These are phyloP conservation scores for Mortierella sp. DNA, from an alignment of 371 early-diverging fungal genomes.

Conservation along the genomic window DNA sequence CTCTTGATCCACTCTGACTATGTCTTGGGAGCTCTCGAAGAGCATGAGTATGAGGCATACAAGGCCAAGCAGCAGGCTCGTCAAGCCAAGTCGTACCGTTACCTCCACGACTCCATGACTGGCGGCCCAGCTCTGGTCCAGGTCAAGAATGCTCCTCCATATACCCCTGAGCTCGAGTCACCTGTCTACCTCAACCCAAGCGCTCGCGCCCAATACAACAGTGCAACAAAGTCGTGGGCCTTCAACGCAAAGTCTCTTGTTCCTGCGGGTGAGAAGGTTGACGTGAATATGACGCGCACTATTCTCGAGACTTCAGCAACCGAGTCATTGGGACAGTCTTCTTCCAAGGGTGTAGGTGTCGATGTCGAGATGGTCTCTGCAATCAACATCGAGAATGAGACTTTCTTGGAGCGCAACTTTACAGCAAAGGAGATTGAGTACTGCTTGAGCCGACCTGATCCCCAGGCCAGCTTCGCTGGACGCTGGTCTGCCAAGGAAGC, in stretches of 20 bases:
- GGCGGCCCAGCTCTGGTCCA: conserved; percentile 89
- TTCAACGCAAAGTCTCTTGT: conserved; percentile 69
- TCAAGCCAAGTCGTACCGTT: conserved; percentile 89
- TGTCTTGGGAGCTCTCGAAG: conserved; percentile 84
- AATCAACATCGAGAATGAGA: conserved; percentile 85
- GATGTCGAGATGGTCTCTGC: conserved; percentile 92
- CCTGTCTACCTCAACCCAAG: conserved; percentile 93
- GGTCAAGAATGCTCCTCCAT: conserved; percentile 92
- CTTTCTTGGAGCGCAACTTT: conserved; percentile 94
- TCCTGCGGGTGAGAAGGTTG: conserved; percentile 57
- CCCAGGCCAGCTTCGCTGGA: conserved; percentile 92
- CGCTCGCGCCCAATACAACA: conserved; percentile 88
- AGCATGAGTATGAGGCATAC: conserved; percentile 81
- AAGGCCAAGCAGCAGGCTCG: conserved; percentile 78
- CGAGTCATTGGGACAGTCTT: conserved; percentile 49
- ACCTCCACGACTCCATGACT: conserved; percentile 94
- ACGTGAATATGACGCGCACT: conserved; percentile 71
- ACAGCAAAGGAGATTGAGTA: conserved; percentile 85
- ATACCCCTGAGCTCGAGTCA: conserved; percentile 88
- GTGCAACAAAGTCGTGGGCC: conserved; percentile 78
- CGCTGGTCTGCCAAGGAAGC: conserved; percentile 98
- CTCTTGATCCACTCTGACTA: conserved; percentile 95
- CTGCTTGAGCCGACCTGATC: conserved; percentile 82
- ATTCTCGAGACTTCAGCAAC: conserved; percentile 71
- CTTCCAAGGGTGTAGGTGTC: conserved; percentile 81